Percentiles rank a stretch among this genome's conserved stretches.
These are phyloP conservation scores for Trypanosoma avium DNA, from an alignment of 208 protist species.

Conservation along the genomic window DNA sequence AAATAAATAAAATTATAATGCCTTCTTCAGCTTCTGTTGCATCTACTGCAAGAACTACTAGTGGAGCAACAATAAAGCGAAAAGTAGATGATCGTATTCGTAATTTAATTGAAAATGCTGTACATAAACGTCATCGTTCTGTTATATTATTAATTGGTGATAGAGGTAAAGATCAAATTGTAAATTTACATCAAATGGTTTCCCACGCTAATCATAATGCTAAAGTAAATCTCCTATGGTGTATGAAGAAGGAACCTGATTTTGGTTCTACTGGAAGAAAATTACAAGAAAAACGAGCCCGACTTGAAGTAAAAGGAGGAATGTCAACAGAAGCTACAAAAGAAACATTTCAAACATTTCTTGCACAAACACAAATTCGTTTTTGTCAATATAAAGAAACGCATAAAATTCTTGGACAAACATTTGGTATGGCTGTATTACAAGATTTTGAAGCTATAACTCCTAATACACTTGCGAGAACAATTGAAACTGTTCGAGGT, in stretches of 20 bases:
- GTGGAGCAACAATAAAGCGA: conserved; percentile 57
- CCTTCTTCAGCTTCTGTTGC: conserved; percentile 41
- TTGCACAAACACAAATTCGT: conserved; percentile 97
- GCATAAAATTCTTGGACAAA: conserved; percentile 99
- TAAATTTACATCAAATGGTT: conserved; percentile 99
- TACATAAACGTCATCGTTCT: conserved; percentile 93
- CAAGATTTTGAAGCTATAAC: conserved; percentile 99
- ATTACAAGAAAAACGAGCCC: conserved; percentile 94
- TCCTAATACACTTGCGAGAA: conserved; percentile 99
- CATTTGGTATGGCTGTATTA: conserved; percentile 99
- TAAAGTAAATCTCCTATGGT: conserved; percentile 98
- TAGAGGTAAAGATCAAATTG: conserved; percentile 96
- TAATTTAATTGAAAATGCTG: conserved; percentile 97
- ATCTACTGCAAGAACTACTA: conserved; percentile 28
- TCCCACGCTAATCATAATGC: conserved; percentile 96
- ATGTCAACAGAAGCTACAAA: conserved; percentile 93
- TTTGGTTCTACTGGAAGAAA: conserved; percentile 95
- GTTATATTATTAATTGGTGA: conserved; percentile 99
- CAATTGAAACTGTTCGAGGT: conserved; percentile 99
- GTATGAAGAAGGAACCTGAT: conserved; percentile 99
- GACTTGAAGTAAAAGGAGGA: conserved; percentile 94
- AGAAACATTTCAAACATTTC: conserved; percentile 98
- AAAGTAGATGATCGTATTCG: conserved; percentile 96
- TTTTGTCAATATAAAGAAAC: conserved; percentile 99
- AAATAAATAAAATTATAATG: conserved; percentile 12